Evolutionary conservation across 1,284 basidiomycete genomes (phyloP).

Genomic region (Heliocybe sulcata): DNA sequence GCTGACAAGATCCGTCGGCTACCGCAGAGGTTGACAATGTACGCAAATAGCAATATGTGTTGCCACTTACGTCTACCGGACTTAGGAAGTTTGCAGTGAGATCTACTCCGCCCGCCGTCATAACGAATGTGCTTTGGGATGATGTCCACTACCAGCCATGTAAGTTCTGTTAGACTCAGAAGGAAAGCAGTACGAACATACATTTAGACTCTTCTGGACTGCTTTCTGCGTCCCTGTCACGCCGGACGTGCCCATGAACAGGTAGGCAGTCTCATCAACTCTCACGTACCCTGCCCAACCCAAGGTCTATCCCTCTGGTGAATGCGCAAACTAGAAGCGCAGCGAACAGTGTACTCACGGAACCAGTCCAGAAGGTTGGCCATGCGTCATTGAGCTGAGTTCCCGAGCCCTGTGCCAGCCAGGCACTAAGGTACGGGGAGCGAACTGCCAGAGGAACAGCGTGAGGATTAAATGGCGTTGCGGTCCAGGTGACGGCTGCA

Average conservation of each 20-base stretch:
- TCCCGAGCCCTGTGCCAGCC: constrained; percentile 48
- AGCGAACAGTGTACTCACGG: constrained; percentile 30
- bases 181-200: constrained; percentile 18
- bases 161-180: constrained; percentile 1
- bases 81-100: constrained; percentile 55
- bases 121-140: constrained; percentile 52
- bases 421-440: constrained; percentile 57
- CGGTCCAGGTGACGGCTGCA: constrained; percentile 35
- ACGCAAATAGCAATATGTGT: too few species aligned
- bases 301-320: constrained; percentile 32
- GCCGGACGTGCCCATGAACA: constrained; percentile 47
- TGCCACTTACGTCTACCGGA: constrained; percentile 46
- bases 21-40: too few species aligned
- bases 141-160: constrained; percentile 42
- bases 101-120: constrained; percentile 58
- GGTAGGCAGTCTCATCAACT: constrained; percentile 52
- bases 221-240: constrained; percentile 38
- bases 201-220: constrained; percentile 47
- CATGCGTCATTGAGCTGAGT: constrained; percentile 52
- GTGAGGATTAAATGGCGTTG: constrained; percentile 50
- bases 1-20: constrained; percentile 48
- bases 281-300: constrained; percentile 64
- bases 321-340: not conserved
- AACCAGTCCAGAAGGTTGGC: constrained; percentile 64
- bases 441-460: constrained; percentile 55